Evolutionary conservation across 164 flowering plant species (phyloP), one percentile per base, ranked within the genome.

Genomic region (Warburgia ugandensis): DNA sequence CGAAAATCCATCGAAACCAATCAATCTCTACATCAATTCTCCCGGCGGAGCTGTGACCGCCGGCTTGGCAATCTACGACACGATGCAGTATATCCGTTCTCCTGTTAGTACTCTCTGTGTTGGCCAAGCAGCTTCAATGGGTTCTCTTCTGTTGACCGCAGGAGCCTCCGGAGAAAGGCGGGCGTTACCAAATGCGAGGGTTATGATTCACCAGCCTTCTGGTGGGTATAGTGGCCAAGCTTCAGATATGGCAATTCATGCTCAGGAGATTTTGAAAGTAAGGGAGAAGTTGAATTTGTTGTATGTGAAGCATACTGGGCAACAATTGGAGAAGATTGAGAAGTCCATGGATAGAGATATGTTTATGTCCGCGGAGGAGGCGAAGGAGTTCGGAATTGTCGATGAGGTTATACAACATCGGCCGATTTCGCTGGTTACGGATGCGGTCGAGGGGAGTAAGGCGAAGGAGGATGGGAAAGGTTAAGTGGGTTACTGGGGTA

Each of bases 101-200:
- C 98, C 98, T 6, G 67, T 91, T 49, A 77, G 72, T 58, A 91
- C 98, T 8, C 75, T 81, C 40, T 91, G 98, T 63, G 62, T 91
- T 54, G 98, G 98, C 23, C 98, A 91, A 62, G 96, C 98, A 23
- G 94, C 98, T 1, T 87, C 96, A 11, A 91, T 91, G 96, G 98
- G 68, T 29, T 87, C 96, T 16, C 81, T 91, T 6, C 90, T 91
- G 3, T 64, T 91, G 52, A 80, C 95, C 16, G 86, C 96, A 5
- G 98, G 98, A n/a, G 74, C 95, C n/a, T 72, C 78, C 65, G 95
- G 98, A 27, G 83, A 87, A 69, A 81, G 98, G 54, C 72, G 79
- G 55, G 52, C 96, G 4, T 83, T 91, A 14, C 98, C 98, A 2
- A 83, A 91, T 66, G 83, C 96, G 11, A 77, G 95, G n/a, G 54